Evolutionary conservation across 129 eudicot species (phyloP), one percentile per base, ranked within the genome.

Genomic region (Escallonia herrerae): DNA sequence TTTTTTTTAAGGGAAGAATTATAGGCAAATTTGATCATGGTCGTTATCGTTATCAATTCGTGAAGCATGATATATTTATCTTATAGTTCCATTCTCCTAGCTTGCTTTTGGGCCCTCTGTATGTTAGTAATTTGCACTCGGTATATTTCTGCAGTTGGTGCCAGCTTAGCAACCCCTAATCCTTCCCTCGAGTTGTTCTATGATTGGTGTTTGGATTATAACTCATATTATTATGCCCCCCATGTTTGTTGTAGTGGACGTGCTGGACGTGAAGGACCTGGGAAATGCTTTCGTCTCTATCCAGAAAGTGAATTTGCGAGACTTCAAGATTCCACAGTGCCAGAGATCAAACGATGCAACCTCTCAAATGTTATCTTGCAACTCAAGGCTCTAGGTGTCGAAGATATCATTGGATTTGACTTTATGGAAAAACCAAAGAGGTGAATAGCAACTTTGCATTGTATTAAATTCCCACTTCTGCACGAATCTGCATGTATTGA

Each of bases 181-280:
- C 9, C 39, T 38, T 40, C 43, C 12, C 63, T 56, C 33, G 6
- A 58, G 63, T 7, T 8, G 44, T n/a, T 56, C 60, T 13, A 40
- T 13, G 56, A 3, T 22, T 15, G 52, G 6, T 43, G 43, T 56
- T 15, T 73, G 42, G 60, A 53, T 22, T 22, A 22, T 22, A 22
- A 22, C 33, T 22, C 33, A 22, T 22, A 22, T 22, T 22, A 22
- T 22, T 22, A 22, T 22, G 33, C 33, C 1, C 33, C 33, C 33
- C 33, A 22, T 22, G 65, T 49, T 3, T 67, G 50, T 69, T 82
- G 66, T 80, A 91, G 98, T 83, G 98, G 96, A 48, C 98, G 96
- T 77, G 98, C 98, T 65, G 98, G 98, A 48, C 90, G 96, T 75
- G 98, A 93, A 74, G 96, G 98, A 80, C 90, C 96, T 50, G 98